These are phyloP conservation scores for Pterocarpus macrocarpus DNA, from an alignment of 306 rosid species.

Conservation along the genomic window DNA sequence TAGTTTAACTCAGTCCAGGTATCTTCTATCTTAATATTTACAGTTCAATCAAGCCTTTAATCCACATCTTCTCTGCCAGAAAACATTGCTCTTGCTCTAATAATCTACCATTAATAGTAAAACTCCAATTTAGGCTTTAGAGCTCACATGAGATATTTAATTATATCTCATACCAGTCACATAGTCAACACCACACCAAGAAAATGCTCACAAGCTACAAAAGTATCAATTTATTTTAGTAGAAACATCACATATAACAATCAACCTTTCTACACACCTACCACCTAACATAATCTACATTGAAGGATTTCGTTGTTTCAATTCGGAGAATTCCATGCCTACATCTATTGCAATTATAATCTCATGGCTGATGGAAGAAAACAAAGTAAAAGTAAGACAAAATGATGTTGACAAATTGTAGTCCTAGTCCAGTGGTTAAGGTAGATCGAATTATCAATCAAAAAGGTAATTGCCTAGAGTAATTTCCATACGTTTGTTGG, in stretches of 20 bases:
- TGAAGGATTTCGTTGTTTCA: background rate
- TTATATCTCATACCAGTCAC: background rate
- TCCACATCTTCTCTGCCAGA: background rate
- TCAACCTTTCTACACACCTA: background rate
- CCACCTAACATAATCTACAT: background rate
- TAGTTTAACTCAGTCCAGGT: slow-evolving; percentile 39
- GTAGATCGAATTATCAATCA: background rate
- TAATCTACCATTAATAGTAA: slow-evolving; percentile 51
- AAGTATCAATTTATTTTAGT: too few species aligned
- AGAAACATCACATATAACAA: background rate
- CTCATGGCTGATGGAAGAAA: background rate
- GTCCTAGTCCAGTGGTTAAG: slow-evolving; percentile 9
- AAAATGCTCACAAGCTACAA: background rate
- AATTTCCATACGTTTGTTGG: slow-evolving; percentile 70
- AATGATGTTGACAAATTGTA: background rate
- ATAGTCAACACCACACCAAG: background rate
- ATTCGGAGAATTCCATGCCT: background rate
- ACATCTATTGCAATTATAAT: background rate
- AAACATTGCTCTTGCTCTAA: slow-evolving; percentile 16
- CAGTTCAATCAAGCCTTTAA: slow-evolving; percentile 40
- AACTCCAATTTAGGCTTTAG: slow-evolving; percentile 16
- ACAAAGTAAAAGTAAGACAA: background rate
- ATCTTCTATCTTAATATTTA: slow-evolving; percentile 47
- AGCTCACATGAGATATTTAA: slow-evolving; percentile 1
- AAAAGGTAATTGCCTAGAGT: slow-evolving; percentile 18